These are phyloP conservation scores for Backusella macrospora DNA, from an alignment of 192 early-diverging fungal species.

Conservation along the genomic window DNA sequence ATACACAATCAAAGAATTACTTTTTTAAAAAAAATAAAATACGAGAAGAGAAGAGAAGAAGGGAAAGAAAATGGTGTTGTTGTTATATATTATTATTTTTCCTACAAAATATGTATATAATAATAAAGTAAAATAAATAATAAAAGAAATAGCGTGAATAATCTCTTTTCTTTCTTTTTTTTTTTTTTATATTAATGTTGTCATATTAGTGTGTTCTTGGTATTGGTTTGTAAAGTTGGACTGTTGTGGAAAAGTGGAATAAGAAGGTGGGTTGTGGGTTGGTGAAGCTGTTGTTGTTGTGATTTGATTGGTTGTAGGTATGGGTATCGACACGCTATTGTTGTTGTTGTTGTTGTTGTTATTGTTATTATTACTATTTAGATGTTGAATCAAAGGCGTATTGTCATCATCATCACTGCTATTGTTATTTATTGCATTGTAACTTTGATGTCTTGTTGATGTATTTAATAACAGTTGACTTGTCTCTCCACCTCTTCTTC, in stretches of 20 bases:
- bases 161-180: too few relatives aligned
- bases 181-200: constrained; percentile 6
- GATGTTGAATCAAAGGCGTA: constrained; percentile 8
- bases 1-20: too few relatives aligned
- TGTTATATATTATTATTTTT: too few relatives aligned
- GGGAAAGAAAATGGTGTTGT: too few relatives aligned
- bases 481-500: constrained; percentile 14
- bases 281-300: neutral
- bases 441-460: neutral
- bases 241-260: constrained; percentile 9
- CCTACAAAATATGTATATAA: too few relatives aligned
- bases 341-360: neutral
- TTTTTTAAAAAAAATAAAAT: too few relatives aligned
- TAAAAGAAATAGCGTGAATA: too few relatives aligned
- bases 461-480: constrained; percentile 5
- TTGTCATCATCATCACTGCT: constrained; percentile 11
- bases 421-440: neutral
- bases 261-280: constrained; percentile 12
- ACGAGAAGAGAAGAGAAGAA: too few relatives aligned
- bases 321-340: neutral
- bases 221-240: neutral
- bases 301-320: constrained; percentile 1
- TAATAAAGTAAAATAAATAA: neutral
- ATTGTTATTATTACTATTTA: neutral
- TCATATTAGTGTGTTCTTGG: neutral